A percentile compares a stretch with the other conserved stretches of the same genome.
Conservation (phyloP, 73 alveolate genomes). For the Symbiodinium natans region DNA sequence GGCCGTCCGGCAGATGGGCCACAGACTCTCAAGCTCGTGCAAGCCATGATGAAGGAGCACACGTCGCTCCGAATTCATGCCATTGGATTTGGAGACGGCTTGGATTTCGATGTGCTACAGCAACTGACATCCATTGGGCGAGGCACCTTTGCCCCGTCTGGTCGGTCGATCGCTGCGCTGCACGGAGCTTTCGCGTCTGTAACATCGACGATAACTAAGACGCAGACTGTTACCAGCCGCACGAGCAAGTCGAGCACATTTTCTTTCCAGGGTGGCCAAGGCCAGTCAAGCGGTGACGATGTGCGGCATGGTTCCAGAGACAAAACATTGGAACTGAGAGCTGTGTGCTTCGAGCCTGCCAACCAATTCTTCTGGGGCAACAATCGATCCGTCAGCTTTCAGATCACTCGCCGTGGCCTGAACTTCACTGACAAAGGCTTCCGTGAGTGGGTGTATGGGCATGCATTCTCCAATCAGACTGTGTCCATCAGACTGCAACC, state of each 20-base stretch:
- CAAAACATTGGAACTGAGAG: neutral
- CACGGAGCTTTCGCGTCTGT: slow-evolving; percentile 44
- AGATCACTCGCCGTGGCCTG: neutral
- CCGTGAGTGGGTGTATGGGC: neutral
- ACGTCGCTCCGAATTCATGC: slow-evolving; percentile 16
- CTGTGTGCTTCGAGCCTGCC: slow-evolving; percentile 31
- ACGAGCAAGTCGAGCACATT: slow-evolving; percentile 19
- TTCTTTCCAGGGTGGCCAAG: neutral
- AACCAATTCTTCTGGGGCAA: slow-evolving; percentile 31
- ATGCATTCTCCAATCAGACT: neutral
- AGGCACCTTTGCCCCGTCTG: slow-evolving; percentile 58
- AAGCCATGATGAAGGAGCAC: neutral
- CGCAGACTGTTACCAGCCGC: slow-evolving; percentile 41
- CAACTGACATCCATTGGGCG: slow-evolving; percentile 70
- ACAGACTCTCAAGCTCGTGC: neutral
- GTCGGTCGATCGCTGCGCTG: neutral
- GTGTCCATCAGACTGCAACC: neutral
- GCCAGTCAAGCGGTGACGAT: slow-evolving; percentile 40
- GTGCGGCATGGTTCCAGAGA: neutral
- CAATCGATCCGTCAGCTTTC: neutral
- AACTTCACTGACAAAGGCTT: slow-evolving; percentile 14
- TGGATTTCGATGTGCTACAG: slow-evolving; percentile 25
- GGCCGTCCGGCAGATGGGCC: slow-evolving; percentile 64
- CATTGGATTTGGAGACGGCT: slow-evolving; percentile 30
- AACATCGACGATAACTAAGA: slow-evolving; percentile 16